Conservation (phyloP, 1,139 yeast species). For the Citeromyces siamensis region DNA sequence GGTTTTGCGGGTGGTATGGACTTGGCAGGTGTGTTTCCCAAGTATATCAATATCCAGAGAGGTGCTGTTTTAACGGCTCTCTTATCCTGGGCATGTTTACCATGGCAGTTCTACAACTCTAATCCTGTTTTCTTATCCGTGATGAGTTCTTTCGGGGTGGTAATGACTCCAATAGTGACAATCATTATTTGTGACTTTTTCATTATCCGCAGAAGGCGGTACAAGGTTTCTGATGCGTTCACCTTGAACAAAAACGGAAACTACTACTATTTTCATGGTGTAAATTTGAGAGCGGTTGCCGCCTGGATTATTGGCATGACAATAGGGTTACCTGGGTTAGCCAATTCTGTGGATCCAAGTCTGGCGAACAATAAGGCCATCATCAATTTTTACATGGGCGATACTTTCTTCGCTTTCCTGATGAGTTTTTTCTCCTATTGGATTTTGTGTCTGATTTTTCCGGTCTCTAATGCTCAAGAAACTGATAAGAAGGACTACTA, state of each 20-base stretch:
- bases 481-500: slow-evolving; percentile 12
- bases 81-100: slow-evolving; percentile 18
- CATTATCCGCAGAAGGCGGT: slow-evolving; percentile 20
- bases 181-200: slow-evolving; percentile 30
- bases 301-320: slow-evolving; percentile 28
- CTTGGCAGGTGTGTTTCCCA: slow-evolving; percentile 20
- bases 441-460: slow-evolving; percentile 6
- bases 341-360: slow-evolving; percentile 11
- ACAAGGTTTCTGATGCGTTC: slow-evolving; percentile 23
- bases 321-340: slow-evolving; percentile 21
- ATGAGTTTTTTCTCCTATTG: slow-evolving; percentile 7
- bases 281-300: slow-evolving; percentile 28
- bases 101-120: slow-evolving; percentile 23
- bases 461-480: slow-evolving; percentile 7
- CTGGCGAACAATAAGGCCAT: slow-evolving; percentile 12
- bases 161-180: slow-evolving; percentile 30
- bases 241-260: slow-evolving; percentile 23
- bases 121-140: slow-evolving; percentile 20
- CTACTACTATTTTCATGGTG: slow-evolving; percentile 25
- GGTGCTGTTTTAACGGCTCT: slow-evolving; percentile 19
- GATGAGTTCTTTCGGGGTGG: slow-evolving; percentile 23
- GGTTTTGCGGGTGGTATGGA: slow-evolving; percentile 42
- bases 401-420: slow-evolving; percentile 5
- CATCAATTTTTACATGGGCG: slow-evolving; percentile 6
- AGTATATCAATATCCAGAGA: slow-evolving; percentile 20